Percentiles rank a stretch among this genome's conserved stretches.
These are phyloP conservation scores for Tylopilus intermedius DNA, from an alignment of 768 basidiomycete genomes.

Conservation along the genomic window DNA sequence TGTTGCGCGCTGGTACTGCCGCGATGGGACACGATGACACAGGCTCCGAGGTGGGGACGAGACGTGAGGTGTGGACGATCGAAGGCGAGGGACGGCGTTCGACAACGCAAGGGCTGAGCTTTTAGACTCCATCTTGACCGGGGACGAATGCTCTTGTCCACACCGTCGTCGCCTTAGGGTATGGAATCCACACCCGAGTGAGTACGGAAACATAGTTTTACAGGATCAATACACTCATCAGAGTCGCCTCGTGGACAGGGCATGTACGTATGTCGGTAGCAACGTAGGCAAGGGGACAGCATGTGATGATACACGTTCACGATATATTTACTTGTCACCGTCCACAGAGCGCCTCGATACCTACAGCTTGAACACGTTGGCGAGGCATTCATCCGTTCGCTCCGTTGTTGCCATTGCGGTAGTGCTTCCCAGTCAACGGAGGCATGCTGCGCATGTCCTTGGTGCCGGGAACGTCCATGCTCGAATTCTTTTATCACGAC, in stretches of 20 bases:
- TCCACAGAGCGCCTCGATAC: not conserved
- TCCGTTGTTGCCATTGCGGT: conserved; percentile 13
- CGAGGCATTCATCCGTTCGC: conserved; percentile 14
- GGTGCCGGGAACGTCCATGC: conserved; percentile 80
- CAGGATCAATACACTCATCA: too few relatives aligned
- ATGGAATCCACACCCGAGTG: too few relatives aligned
- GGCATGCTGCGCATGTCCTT: conserved; percentile 57
- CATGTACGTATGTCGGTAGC: not conserved
- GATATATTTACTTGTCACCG: not conserved
- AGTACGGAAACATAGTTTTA: too few relatives aligned
- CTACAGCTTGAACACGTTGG: conserved; percentile 3
- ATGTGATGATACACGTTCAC: not conserved
- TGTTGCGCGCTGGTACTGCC: conserved; percentile 26
- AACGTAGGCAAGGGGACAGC: conserved; percentile 2
- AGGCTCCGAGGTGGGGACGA: not conserved
- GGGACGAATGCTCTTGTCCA: too few relatives aligned
- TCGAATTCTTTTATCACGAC: conserved; percentile 53
- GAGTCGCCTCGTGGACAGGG: too few relatives aligned
- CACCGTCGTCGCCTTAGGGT: too few relatives aligned
- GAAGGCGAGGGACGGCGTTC: conserved; percentile 7
- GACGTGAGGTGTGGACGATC: conserved; percentile 9
- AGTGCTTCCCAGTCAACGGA: conserved; percentile 45
- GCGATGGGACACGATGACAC: not conserved
- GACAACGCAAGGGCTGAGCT: conserved; percentile 16
- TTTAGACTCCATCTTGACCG: not conserved